Evolutionary conservation across 768 basidiomycete genomes (phyloP).

Genomic region (Lanmaoa pseudosensibilis): DNA sequence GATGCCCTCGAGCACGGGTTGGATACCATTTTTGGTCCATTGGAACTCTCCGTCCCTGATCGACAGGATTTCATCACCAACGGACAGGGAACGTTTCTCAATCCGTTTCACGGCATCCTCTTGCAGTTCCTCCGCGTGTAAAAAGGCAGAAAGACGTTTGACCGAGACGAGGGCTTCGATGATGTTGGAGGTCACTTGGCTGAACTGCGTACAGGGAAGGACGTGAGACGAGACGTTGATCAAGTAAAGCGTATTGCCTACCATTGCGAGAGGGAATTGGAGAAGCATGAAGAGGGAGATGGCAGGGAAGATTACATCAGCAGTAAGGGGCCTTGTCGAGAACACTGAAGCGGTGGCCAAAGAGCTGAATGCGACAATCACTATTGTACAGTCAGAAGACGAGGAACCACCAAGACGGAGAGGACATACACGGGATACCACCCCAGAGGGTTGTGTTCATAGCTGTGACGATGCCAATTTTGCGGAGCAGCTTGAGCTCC

Average conservation of each 20-base stretch:
- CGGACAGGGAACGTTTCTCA: constrained; percentile 39
- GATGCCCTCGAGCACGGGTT: constrained; percentile 72
- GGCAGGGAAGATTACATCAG: constrained; percentile 94
- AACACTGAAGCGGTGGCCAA: constrained; percentile 70
- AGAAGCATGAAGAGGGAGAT: constrained; percentile 88
- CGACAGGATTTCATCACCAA: constrained; percentile 69
- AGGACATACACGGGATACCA: constrained; percentile 55
- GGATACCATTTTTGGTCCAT: constrained; percentile 63
- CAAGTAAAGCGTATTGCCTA: constrained; percentile 27
- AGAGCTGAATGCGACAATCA: constrained; percentile 80
- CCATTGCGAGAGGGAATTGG: constrained; percentile 85
- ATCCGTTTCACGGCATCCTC: constrained; percentile 65
- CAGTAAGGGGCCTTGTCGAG: constrained; percentile 70
- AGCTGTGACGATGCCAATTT: constrained; percentile 77
- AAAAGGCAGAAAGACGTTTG: constrained; percentile 71
- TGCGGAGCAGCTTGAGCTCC: constrained; percentile 78
- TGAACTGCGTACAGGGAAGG: constrained; percentile 44
- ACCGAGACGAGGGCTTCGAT: constrained; percentile 88
- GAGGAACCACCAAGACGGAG: neutral
- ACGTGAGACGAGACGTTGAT: constrained; percentile 1
- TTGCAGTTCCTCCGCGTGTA: constrained; percentile 80
- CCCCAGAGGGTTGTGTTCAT: constrained; percentile 64
- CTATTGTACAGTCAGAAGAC: constrained; percentile 23
- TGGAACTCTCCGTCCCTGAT: constrained; percentile 79
- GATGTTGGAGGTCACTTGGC: constrained; percentile 73